A percentile compares a stretch with the other conserved stretches of the same genome.
These are phyloP conservation scores for Colletotrichum paranaense DNA, from an alignment of 2,329 filamentous ascomycete species.

Conservation along the genomic window DNA sequence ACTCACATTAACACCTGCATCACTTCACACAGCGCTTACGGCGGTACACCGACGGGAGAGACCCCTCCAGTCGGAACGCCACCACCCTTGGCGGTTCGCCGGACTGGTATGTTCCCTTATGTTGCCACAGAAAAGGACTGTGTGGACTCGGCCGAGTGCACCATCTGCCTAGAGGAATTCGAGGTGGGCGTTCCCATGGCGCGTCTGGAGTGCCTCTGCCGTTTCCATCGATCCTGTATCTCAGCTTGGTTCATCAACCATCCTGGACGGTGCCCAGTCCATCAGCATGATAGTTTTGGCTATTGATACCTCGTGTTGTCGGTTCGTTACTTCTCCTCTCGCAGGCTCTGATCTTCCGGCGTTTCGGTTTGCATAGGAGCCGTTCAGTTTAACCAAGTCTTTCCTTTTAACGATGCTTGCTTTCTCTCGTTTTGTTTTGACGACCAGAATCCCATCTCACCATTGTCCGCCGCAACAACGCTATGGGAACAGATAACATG, in stretches of 20 bases:
- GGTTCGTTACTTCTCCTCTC: neutral
- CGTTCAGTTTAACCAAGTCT: conserved; percentile 20
- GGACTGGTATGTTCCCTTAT: conserved; percentile 73
- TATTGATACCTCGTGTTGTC: conserved; percentile 48
- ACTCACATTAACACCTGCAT: conserved; percentile 71
- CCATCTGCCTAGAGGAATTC: conserved; percentile 76
- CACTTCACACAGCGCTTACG: conserved; percentile 63
- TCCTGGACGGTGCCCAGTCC: conserved; percentile 73
- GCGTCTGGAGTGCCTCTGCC: conserved; percentile 74
- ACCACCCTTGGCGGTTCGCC: conserved; percentile 51
- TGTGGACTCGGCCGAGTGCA: conserved; percentile 75
- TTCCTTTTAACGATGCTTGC: conserved; percentile 8
- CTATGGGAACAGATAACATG: neutral
- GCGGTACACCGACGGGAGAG: conserved; percentile 44
- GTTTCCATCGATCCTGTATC: conserved; percentile 72
- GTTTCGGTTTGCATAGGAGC: conserved; percentile 23
- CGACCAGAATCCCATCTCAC: neutral
- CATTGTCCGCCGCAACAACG: neutral
- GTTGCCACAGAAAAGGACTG: conserved; percentile 75
- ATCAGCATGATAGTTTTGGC: conserved; percentile 72
- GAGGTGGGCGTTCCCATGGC: conserved; percentile 72
- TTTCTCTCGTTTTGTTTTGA: neutral
- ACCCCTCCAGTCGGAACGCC: conserved; percentile 39
- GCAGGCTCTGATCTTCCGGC: conserved; percentile 17
- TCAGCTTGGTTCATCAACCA: conserved; percentile 71